Conservation (phyloP, 306 rosid genomes). For the Pachyrhizus erosus region DNA sequence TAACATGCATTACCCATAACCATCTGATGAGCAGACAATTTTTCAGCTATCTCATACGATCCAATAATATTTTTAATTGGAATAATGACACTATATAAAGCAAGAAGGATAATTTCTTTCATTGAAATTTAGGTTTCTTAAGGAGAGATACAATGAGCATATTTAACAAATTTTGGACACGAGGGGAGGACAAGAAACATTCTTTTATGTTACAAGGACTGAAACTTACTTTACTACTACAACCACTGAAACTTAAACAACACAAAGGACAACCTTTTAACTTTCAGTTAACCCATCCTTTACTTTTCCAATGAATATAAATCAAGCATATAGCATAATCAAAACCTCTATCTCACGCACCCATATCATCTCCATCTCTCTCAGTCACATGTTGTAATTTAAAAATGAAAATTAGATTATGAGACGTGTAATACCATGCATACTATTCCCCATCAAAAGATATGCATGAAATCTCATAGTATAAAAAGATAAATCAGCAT, state of each 20-base stretch:
- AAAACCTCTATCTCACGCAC: neutral
- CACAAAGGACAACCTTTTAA: neutral
- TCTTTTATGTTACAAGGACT: neutral
- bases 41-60: neutral
- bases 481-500: conserved; percentile 22
- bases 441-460: conserved; percentile 1
- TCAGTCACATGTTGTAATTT: neutral
- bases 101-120: neutral
- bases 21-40: neutral
- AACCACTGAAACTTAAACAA: conserved; percentile 13
- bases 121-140: neutral
- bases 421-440: too few species aligned
- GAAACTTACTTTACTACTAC: neutral
- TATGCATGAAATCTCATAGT: neutral
- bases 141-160: neutral
- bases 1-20: neutral
- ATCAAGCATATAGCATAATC: neutral
- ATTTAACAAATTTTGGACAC: neutral
- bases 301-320: neutral
- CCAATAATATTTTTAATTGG: neutral
- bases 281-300: neutral
- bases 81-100: neutral
- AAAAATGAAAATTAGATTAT: too few species aligned
- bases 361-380: neutral
- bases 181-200: neutral